Conservation (phyloP, 116 monocot genomes). For the Iris pallida region DNA sequence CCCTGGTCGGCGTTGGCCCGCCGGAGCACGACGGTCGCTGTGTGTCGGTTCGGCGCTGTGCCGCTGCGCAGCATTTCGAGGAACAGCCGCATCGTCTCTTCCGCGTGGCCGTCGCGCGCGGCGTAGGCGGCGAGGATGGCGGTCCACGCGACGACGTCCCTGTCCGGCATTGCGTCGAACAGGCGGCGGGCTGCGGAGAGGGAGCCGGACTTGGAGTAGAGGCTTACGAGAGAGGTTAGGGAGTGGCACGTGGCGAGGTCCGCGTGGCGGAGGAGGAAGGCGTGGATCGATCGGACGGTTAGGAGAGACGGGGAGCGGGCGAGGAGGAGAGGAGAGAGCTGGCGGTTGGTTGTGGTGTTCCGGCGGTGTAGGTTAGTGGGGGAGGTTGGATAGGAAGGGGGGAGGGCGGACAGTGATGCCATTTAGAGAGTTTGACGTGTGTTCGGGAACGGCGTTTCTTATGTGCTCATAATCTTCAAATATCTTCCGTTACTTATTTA, state of each 20-base stretch:
- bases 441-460: too few relatives aligned
- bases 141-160: constrained; percentile 56
- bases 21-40: constrained; percentile 27
- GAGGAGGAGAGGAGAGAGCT: neutral
- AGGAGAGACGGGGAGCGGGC: neutral
- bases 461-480: too few relatives aligned
- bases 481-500: too few relatives aligned
- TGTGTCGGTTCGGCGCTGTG: constrained; percentile 29
- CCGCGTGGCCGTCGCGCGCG: constrained; percentile 2
- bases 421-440: too few relatives aligned
- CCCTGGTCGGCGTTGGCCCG: constrained; percentile 15
- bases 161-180: constrained; percentile 32
- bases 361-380: neutral
- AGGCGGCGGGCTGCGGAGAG: constrained; percentile 22
- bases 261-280: constrained; percentile 5
- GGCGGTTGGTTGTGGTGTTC: neutral
- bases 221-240: constrained; percentile 29
- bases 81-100: constrained; percentile 28
- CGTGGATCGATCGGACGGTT: neutral
- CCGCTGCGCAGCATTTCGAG: constrained; percentile 27
- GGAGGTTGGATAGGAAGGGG: neutral
- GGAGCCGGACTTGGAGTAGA: constrained; percentile 15
- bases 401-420: neutral
- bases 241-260: constrained; percentile 9
- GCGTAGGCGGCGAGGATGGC: constrained; percentile 43